These are phyloP conservation scores for Trichoderma orchidacearum DNA, from an alignment of 495 filamentous ascomycete genomes.

Conservation along the genomic window DNA sequence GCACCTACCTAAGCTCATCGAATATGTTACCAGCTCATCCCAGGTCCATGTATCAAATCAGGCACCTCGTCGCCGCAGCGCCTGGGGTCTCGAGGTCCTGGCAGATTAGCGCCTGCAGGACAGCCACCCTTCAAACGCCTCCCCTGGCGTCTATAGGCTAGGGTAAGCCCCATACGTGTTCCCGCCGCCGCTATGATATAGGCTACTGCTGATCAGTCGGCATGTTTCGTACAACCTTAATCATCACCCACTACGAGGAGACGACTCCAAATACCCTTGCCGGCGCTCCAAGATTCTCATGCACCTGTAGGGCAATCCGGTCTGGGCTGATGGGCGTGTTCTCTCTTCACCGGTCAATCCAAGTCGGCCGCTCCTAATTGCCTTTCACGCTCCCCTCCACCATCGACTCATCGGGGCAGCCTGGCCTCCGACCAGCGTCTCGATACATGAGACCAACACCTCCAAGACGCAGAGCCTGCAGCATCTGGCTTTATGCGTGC, in stretches of 20 bases:
- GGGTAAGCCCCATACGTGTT: not conserved
- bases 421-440: not conserved
- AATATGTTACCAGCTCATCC: too few species aligned
- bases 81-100: too few species aligned
- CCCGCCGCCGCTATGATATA: not conserved
- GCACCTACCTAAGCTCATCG: too few species aligned
- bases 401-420: not conserved
- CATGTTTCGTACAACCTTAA: not conserved
- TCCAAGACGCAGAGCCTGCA: not conserved
- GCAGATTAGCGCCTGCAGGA: not conserved
- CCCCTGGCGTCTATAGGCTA: not conserved
- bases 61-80: too few species aligned
- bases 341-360: not conserved
- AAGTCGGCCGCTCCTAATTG: not conserved
- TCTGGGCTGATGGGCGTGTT: not conserved
- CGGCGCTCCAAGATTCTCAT: too few species aligned
- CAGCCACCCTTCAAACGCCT: not conserved
- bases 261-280: too few species aligned
- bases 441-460: not conserved
- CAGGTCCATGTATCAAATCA: too few species aligned
- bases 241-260: too few species aligned
- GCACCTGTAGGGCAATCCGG: too few species aligned
- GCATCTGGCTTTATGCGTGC: not conserved
- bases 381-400: not conserved
- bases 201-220: not conserved